Base-by-base conservation (phyloP, 306 rosid genomes). In the Hippophae tibetana region DNA sequence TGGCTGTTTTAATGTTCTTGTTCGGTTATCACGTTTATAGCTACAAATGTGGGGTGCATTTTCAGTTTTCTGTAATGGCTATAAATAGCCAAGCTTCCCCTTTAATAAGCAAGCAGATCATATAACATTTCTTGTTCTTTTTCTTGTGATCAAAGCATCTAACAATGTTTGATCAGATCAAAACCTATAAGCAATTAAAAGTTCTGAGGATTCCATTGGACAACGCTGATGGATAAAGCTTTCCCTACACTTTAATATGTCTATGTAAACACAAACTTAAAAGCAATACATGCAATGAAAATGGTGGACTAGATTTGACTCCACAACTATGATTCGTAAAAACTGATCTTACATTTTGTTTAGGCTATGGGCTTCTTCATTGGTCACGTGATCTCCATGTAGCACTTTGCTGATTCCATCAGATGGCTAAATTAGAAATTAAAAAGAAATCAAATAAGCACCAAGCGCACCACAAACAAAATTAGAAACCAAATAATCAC, bases 281-380 rank as follows among this genome's bases (percentile, higher is more conserved):
- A 31, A 31, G 38, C 38, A 31, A 31, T 31, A 31, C 3, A 31
- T 2, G 38, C 14, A 45, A 26, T 18, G 10, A 7, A 8, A 40
- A 50, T 45, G 60, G 60, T 48, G 49, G 13, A 46, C 3, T 42
- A 44, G 72, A 75, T 69, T 66, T 74, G 68, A 63, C 7, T 11
- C 55, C 25, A 48, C 12, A 47, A 6, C 52, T 51, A 3, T 18
- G 48, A 6, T 46, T 6, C 38, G 38, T 31, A 31, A 31, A 2
- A 13, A 14, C 54, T 25, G 81, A 78, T 73, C 79, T 76, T 68
- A 82, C 84, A 59, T 56, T 47, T 79, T 84, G 69, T 57, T 10
- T 48, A 86, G 78, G 72, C 60, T 78, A 57, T 81, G 75, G n/a
- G 82, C 77, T 76, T 86, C 93, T 67, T 86, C 95, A 7, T 83